A percentile compares a stretch with the other conserved stretches of the same genome.
phyloP scores from a whole-genome alignment of 192 early-diverging fungal genomes.

The Umbelopsis sp. region DNA sequence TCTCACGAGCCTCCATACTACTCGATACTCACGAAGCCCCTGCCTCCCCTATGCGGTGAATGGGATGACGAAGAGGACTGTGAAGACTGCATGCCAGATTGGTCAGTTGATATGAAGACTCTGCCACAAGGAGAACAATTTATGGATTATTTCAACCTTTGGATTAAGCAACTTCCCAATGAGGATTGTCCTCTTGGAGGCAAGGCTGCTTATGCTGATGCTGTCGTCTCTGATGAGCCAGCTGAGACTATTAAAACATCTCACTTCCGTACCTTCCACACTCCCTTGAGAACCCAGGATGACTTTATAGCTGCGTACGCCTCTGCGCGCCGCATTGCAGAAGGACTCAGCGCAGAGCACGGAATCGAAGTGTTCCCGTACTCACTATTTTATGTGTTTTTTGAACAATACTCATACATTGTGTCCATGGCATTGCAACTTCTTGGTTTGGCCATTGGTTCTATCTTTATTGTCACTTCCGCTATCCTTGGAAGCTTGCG shows the following conservation, averaged over 20 bases:
- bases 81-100: conserved; percentile 40
- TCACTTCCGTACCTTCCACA: conserved; percentile 64
- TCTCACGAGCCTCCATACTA: background rate
- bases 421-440: conserved; percentile 51
- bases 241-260: conserved; percentile 50
- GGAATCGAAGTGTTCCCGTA: conserved; percentile 61
- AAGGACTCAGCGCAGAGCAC: conserved; percentile 42
- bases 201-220: conserved; percentile 67
- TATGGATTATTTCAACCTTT: conserved; percentile 52
- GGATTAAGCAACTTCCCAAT: conserved; percentile 52
- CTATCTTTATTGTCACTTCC: conserved; percentile 57
- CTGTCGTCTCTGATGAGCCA: conserved; percentile 46
- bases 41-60: conserved; percentile 41
- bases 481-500: conserved; percentile 53
- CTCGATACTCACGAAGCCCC: conserved; percentile 20
- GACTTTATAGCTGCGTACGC: conserved; percentile 62
- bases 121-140: conserved; percentile 61
- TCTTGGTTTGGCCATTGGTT: conserved; percentile 50
- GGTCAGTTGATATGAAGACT: conserved; percentile 59
- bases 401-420: conserved; percentile 67
- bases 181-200: conserved; percentile 64
- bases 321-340: conserved; percentile 60
- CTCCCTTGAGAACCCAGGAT: conserved; percentile 56
- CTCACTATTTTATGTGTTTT: conserved; percentile 69
- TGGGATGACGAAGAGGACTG: conserved; percentile 57